Evolutionary conservation across 371 early-diverging fungal genomes (phyloP).

Genomic region (Sporodiniella umbellata): DNA sequence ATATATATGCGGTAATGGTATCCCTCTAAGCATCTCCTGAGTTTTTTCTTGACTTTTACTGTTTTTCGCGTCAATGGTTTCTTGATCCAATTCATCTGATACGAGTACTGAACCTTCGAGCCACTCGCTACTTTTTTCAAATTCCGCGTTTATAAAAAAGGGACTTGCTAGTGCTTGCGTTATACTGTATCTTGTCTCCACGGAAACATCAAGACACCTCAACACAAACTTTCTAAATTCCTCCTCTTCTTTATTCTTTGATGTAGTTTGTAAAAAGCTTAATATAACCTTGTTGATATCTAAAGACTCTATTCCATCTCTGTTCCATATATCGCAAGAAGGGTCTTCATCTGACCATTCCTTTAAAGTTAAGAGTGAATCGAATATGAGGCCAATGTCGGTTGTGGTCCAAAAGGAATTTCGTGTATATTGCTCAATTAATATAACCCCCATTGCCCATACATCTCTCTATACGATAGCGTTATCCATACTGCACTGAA

Average conservation of each 20-base stretch:
- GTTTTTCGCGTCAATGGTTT: slow-evolving; percentile 16
- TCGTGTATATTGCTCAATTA: slow-evolving; percentile 53
- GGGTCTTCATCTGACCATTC: slow-evolving; percentile 29
- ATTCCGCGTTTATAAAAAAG: slow-evolving; percentile 11
- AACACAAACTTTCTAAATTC: slow-evolving; percentile 25
- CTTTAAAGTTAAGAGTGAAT: slow-evolving; percentile 29
- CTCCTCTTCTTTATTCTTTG: slow-evolving; percentile 7
- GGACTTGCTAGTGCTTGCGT: slow-evolving; percentile 16
- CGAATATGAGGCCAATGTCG: slow-evolving; percentile 40
- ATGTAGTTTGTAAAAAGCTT: slow-evolving; percentile 24
- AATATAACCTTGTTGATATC: slow-evolving; percentile 37
- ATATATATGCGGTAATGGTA: slow-evolving; percentile 56
- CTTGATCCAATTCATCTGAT: slow-evolving; percentile 31
- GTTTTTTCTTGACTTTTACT: slow-evolving; percentile 13
- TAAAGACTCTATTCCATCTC: slow-evolving; percentile 24
- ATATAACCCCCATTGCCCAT: slow-evolving; percentile 62
- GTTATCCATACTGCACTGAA: no score
- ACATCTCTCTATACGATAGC: slow-evolving; percentile 42
- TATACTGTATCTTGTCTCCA: slow-evolving; percentile 8
- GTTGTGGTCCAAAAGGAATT: slow-evolving; percentile 57
- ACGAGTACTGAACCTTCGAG: slow-evolving; percentile 32
- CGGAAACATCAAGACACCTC: slow-evolving; percentile 22
- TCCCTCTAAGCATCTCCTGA: slow-evolving; percentile 20
- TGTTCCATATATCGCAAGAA: slow-evolving; percentile 26
- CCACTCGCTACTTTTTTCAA: slow-evolving; percentile 17